A percentile compares a stretch with the other conserved stretches of the same genome.
phyloP scores from a whole-genome alignment of 331 rosid species.

The Acacia concinna region DNA sequence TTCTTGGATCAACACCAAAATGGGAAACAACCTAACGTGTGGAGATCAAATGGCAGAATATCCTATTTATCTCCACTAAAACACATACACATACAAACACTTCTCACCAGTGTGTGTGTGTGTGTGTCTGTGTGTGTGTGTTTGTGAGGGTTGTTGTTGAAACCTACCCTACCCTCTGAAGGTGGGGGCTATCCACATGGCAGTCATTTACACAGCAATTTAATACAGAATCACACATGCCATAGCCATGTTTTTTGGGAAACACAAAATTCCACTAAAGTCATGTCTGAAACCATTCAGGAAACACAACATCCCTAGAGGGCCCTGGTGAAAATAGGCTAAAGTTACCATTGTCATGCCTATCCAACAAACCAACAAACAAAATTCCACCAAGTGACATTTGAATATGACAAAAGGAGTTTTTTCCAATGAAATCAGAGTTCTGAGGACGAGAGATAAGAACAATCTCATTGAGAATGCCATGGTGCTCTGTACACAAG shows the following conservation, averaged over 20 bases:
- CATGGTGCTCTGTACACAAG: not conserved
- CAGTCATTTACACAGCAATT: not conserved
- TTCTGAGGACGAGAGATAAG: not conserved
- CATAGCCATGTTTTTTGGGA: not conserved
- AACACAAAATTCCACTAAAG: not conserved
- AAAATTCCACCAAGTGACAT: not conserved
- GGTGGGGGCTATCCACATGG: not conserved
- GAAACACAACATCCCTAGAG: not conserved
- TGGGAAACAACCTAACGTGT: not conserved
- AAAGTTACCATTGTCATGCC: not conserved
- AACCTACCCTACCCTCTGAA: too few species aligned
- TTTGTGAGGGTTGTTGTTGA: too few species aligned
- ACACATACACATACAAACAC: too few species aligned
- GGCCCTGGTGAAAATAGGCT: not conserved
- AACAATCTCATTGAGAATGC: not conserved
- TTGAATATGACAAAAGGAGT: conserved; percentile 2
- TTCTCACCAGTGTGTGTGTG: not conserved
- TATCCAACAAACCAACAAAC: not conserved
- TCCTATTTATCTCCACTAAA: not conserved
- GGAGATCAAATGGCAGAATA: not conserved
- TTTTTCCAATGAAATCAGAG: not conserved
- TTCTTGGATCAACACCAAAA: not conserved
- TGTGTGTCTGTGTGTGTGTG: too few species aligned
- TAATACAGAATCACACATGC: not conserved
- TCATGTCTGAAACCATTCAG: conserved; percentile 3